phyloP scores from a whole-genome alignment of 1,284 basidiomycete genomes.

The Ustilago tritici region DNA sequence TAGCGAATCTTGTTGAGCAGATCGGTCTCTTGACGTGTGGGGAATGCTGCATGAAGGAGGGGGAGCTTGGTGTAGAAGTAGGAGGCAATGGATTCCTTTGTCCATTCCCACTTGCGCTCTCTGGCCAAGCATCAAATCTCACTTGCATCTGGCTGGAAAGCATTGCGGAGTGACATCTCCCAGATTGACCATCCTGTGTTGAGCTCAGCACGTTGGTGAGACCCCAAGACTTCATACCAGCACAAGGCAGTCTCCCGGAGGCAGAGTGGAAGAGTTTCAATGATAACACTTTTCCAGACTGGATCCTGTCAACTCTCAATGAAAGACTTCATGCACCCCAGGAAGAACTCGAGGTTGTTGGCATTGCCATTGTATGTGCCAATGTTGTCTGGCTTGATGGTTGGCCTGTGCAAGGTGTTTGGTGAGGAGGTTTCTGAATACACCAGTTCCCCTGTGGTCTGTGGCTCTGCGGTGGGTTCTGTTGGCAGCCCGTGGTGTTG shows the following conservation, averaged over 20 bases:
- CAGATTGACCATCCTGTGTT: neutral
- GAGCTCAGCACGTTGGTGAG: neutral
- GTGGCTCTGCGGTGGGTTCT: too few relatives aligned
- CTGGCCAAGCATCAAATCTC: neutral
- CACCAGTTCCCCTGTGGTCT: too few relatives aligned
- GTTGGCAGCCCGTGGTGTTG: too few relatives aligned
- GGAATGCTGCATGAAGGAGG: neutral
- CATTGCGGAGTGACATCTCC: neutral
- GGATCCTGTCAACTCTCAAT: neutral
- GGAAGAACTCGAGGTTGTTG: conserved; percentile 1
- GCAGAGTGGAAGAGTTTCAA: neutral
- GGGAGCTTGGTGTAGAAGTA: too few relatives aligned
- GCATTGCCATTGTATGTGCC: neutral
- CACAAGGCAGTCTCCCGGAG: neutral
- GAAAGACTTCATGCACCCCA: neutral
- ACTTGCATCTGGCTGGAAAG: neutral
- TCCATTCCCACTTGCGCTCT: neutral
- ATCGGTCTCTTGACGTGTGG: neutral
- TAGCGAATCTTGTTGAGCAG: neutral
- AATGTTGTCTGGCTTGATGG: neutral
- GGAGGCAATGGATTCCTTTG: neutral
- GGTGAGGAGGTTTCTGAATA: too few relatives aligned
- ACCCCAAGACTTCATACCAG: conserved; percentile 2
- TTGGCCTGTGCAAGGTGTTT: too few relatives aligned
- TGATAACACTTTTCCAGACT: neutral